Conservation (phyloP, 371 early-diverging fungal species). For the Actinomortierella wolfii region DNA sequence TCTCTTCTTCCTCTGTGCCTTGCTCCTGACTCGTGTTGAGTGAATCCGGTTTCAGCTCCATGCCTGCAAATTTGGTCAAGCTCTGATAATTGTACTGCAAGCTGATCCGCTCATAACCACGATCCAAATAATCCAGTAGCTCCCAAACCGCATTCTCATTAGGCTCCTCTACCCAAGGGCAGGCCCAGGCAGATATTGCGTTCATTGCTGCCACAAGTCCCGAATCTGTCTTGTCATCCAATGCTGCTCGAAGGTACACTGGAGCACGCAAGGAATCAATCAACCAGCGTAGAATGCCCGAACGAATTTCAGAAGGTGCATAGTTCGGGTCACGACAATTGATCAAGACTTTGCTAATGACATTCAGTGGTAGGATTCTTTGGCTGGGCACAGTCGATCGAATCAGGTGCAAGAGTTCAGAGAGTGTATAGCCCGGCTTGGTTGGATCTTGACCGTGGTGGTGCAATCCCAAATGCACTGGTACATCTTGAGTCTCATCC, state of each 20-base stretch:
- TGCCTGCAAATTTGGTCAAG: conserved; percentile 32
- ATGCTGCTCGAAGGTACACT: conserved; percentile 62
- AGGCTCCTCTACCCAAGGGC: conserved; percentile 8
- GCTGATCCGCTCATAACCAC: conserved; percentile 31
- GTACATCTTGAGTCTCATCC: conserved; percentile 54
- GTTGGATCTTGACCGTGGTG: conserved; percentile 90
- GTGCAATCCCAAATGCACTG: conserved; percentile 75
- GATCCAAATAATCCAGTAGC: conserved; percentile 24
- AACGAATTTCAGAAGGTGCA: conserved; percentile 33
- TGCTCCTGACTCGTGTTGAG: conserved; percentile 40
- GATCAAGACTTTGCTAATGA: conserved; percentile 63
- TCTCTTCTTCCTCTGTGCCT: conserved; percentile 37
- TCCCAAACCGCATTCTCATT: conserved; percentile 29
- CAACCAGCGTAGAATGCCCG: conserved; percentile 45
- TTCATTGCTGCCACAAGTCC: conserved; percentile 60
- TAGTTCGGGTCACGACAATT: conserved; percentile 49
- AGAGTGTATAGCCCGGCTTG: conserved; percentile 85
- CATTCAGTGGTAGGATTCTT: conserved; percentile 71
- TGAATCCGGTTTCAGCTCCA: conserved; percentile 42
- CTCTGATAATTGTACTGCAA: conserved; percentile 30
- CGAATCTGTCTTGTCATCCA: conserved; percentile 69
- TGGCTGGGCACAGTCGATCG: conserved; percentile 87
- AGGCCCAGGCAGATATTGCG: conserved; percentile 50
- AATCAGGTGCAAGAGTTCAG: conserved; percentile 79
- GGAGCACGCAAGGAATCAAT: conserved; percentile 46